Evolutionary conservation across 2,329 filamentous ascomycete species (phyloP).

Genomic region (Hymenoscyphus scutula): DNA sequence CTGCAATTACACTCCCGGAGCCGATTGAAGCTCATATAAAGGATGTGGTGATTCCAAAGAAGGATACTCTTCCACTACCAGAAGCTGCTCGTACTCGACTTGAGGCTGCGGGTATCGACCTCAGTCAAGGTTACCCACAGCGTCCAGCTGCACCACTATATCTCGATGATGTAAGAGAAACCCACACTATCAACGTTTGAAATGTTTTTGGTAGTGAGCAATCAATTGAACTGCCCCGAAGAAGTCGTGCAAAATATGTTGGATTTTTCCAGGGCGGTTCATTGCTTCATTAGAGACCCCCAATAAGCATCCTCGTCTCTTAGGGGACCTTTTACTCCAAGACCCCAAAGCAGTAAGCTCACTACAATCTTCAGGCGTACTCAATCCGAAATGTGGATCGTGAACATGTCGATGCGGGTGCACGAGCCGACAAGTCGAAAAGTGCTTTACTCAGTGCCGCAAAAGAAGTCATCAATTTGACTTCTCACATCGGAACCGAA

Average conservation of each 20-base stretch:
- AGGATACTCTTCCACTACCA: constrained; percentile 64
- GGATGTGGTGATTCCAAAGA: constrained; percentile 60
- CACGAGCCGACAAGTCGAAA: constrained; percentile 64
- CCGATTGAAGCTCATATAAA: constrained; percentile 61
- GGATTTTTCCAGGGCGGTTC: no score
- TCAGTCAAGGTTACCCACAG: constrained; percentile 70
- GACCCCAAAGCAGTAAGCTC: background rate
- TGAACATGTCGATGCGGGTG: constrained; percentile 57
- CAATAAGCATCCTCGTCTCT: no score
- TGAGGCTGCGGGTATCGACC: constrained; percentile 66
- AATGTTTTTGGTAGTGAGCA: no score
- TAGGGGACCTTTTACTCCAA: no score
- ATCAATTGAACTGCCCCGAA: no score
- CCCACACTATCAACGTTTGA: no score
- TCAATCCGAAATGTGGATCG: constrained; percentile 56
- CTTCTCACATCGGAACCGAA: constrained; percentile 42
- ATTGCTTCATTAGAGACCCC: no score
- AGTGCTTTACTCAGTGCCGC: constrained; percentile 58
- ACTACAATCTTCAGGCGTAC: background rate
- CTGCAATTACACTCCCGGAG: constrained; percentile 36
- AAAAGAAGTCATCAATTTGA: constrained; percentile 52
- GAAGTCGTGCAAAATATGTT: background rate
- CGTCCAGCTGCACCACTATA: constrained; percentile 65
- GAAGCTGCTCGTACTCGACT: constrained; percentile 55
- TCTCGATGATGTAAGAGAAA: constrained; percentile 64